Conservation (phyloP, 1,284 basidiomycete genomes). For the Ganoderma sinense region DNA sequence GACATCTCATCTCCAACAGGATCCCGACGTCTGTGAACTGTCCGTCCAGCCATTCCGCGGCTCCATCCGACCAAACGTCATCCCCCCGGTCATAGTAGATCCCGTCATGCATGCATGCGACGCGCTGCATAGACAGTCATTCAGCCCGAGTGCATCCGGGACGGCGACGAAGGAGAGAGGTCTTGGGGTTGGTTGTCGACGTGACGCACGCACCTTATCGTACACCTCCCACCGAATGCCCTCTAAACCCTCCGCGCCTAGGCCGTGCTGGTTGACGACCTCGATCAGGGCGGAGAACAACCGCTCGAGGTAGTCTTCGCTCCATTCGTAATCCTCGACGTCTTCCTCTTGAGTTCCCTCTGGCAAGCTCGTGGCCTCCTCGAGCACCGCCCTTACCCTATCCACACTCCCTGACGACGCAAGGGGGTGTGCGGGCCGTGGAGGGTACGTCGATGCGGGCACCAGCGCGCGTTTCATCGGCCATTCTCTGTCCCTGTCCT, state of each 20-base stretch:
- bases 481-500: neutral
- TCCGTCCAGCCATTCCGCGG: neutral
- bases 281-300: neutral
- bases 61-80: neutral
- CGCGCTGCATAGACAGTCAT: neutral
- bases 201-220: neutral
- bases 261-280: neutral
- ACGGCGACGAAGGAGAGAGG: neutral
- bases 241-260: neutral
- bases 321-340: neutral
- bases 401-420: neutral
- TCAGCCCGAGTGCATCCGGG: neutral
- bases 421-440: neutral
- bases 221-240: neutral
- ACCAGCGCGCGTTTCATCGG: neutral
- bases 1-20: neutral
- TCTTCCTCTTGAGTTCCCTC: neutral
- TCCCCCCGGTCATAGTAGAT: neutral
- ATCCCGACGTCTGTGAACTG: neutral
- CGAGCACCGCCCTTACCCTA: neutral
- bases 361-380: neutral
- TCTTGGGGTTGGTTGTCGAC: no score
- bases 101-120: neutral
- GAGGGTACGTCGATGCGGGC: neutral
- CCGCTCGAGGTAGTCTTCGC: neutral